Conservation (phyloP, 176 grass and related monocot species). For the Triticum dicoccoides region DNA sequence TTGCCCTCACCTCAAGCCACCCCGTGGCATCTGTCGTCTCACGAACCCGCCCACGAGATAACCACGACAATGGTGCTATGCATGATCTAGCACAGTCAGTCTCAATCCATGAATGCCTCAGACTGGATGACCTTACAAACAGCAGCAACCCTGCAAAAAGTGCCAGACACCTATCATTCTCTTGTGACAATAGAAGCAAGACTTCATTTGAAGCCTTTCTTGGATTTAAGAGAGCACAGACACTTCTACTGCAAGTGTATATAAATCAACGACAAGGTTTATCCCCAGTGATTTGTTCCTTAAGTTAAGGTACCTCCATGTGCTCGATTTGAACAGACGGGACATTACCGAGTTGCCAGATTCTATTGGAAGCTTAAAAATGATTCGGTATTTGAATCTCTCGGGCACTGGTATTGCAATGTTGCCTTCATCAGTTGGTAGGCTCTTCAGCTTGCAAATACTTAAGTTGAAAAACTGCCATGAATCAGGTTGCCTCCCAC, state of each 20-base stretch:
- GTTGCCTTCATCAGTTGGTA: conserved; percentile 57
- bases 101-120: conserved; percentile 54
- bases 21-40: no score
- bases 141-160: conserved; percentile 18
- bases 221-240: conserved; percentile 49
- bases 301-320: conserved; percentile 52
- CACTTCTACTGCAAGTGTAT: conserved; percentile 56
- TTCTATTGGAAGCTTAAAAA: conserved; percentile 66
- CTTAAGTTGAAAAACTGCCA: conserved; percentile 52
- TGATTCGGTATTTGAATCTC: conserved; percentile 72
- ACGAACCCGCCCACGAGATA: no score
- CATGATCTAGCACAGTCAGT: conserved; percentile 72
- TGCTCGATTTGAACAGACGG: conserved; percentile 51
- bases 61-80: conserved; percentile 47
- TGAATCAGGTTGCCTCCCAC: conserved; percentile 38
- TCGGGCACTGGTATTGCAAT: conserved; percentile 40
- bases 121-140: conserved; percentile 37
- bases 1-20: no score
- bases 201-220: conserved; percentile 52
- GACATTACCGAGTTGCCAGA: conserved; percentile 62
- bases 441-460: conserved; percentile 57
- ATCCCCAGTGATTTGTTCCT: conserved; percentile 53
- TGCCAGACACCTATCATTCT: conserved; percentile 59
- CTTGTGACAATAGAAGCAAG: conserved; percentile 40
- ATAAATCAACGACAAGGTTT: conserved; percentile 41